Evolutionary conservation across 2,329 filamentous ascomycete genomes (phyloP), one percentile per base, ranked within the genome.

Genomic region (Aspergillus persii): DNA sequence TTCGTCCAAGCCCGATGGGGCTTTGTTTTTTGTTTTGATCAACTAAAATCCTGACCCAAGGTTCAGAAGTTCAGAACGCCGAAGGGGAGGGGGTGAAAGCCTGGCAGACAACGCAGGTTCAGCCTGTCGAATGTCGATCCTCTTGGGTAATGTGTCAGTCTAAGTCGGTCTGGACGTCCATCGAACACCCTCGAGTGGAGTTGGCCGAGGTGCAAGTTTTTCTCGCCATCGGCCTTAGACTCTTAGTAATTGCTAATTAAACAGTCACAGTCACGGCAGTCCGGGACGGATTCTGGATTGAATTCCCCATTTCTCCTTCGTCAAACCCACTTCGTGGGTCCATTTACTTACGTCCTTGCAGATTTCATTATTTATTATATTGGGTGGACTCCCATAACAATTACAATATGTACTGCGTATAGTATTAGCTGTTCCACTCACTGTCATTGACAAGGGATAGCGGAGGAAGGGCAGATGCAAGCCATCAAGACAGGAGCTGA

Each of bases 11-110:
- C 8, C 36, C 9, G 31, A 54, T 60, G 58, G 58, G 58, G 46
- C 54, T 41, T 41, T 50, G 26, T 33, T 52, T 58, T 41, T 41
- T 50, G 26, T 33, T 52, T 58, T 59, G 54, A 23, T 27, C 48
- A 36, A 55, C 59, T 58, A 54, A 61, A 23, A 49, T 33, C 26
- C 53, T 58, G 56, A 51, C 33, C 56, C 56, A 48, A 41, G 36
- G 29, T 49, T 52, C 41, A 47, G 23, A 9, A 26, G 31, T 27
- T 46, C 49, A 39, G 52, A 41, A 48, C 33, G 5, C 50, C 36
- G 8, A 12, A 30, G 12, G 31, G 12, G 30, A 26, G 50, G 9
- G 33, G 2, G 30, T 5, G 30, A 8, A 31, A 23, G 18, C 18
- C 18, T 23, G 30, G 30, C 5, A 31, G 30, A 31, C 30, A 31